phyloP scores from a whole-genome alignment of 371 early-diverging fungal species.

The Mortierella polycephala region DNA sequence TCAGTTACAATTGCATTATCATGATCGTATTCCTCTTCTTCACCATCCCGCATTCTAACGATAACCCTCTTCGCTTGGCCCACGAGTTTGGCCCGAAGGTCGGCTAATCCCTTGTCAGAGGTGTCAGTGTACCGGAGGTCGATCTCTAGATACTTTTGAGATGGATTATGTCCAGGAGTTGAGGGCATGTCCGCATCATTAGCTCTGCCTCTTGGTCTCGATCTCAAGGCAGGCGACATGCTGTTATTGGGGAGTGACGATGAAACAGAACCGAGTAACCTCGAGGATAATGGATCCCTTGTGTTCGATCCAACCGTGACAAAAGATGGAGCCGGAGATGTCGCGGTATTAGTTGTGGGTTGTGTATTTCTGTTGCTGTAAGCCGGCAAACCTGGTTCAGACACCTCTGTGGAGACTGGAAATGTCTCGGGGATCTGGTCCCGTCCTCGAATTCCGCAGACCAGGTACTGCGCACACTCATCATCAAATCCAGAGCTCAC shows the following conservation, averaged over 20 bases:
- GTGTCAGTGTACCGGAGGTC: conserved; percentile 52
- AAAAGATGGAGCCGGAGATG: background rate
- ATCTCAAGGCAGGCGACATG: background rate
- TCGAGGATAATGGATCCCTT: conserved; percentile 12
- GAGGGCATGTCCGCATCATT: background rate
- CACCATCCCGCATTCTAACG: conserved; percentile 27
- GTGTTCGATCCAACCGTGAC: background rate
- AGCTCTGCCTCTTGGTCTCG: background rate
- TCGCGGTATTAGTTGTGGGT: background rate
- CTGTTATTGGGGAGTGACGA: background rate
- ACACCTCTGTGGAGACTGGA: background rate
- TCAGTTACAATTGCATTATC: too few species aligned
- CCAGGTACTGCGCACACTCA: conserved; percentile 28
- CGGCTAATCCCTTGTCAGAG: conserved; percentile 21
- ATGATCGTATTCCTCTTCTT: conserved; percentile 19
- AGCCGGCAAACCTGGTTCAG: background rate
- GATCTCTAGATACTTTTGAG: conserved; percentile 44
- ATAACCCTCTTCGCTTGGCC: conserved; percentile 38
- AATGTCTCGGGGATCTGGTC: conserved; percentile 6
- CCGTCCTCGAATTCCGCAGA: conserved; percentile 19
- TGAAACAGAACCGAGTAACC: conserved; percentile 3
- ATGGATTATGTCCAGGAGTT: background rate
- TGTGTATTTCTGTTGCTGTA: background rate
- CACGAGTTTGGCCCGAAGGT: background rate
- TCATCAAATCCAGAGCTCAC: conserved; percentile 40